These are phyloP conservation scores for Prunus davidiana DNA, from an alignment of 306 rosid genomes.

Conservation along the genomic window DNA sequence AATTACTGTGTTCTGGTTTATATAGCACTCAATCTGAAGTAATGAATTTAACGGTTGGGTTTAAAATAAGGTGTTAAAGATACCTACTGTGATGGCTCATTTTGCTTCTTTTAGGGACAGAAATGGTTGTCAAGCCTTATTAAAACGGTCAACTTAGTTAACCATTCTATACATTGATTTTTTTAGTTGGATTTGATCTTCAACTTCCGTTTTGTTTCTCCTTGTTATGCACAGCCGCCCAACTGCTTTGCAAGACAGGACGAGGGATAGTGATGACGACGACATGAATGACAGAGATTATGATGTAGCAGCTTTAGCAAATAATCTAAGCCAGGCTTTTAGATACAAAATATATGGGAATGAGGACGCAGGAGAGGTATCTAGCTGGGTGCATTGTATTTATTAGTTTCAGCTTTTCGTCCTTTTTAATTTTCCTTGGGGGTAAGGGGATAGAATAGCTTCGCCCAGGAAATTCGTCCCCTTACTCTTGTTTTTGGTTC, in stretches of 20 bases:
- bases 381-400: slow-evolving; percentile 13
- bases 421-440: neutral
- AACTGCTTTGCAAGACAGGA: slow-evolving; percentile 91
- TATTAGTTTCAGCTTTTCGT: neutral
- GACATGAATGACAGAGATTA: slow-evolving; percentile 90
- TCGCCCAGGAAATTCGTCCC: no score
- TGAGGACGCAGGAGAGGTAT: slow-evolving; percentile 91
- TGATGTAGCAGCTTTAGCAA: slow-evolving; percentile 89
- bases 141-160: neutral
- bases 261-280: slow-evolving; percentile 93
- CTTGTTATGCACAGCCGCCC: slow-evolving; percentile 69
- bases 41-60: neutral
- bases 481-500: neutral
- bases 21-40: neutral
- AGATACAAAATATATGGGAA: slow-evolving; percentile 90
- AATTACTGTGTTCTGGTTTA: neutral
- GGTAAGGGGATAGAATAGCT: neutral
- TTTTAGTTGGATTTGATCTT: neutral
- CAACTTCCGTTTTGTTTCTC: slow-evolving; percentile 10
- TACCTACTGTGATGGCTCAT: neutral
- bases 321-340: slow-evolving; percentile 92
- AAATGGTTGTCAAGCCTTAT: neutral
- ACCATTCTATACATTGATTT: neutral
- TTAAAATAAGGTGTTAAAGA: no score
- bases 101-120: neutral